Evolutionary conservation across 371 early-diverging fungal species (phyloP).

Genomic region (Batkoa obscura): DNA sequence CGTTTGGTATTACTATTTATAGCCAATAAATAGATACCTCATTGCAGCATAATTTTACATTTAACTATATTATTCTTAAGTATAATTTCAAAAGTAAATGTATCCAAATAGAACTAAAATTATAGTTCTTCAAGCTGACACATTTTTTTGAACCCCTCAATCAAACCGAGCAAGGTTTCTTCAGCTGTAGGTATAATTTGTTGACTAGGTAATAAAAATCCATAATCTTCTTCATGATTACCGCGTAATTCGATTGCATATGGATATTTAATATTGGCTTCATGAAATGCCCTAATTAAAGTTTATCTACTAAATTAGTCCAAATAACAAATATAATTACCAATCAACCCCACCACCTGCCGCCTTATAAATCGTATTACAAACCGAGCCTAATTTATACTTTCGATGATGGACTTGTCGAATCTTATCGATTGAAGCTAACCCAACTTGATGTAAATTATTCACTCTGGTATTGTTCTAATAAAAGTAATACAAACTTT

Average conservation of each 20-base stretch:
- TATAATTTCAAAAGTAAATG: no score
- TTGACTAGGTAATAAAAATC: slow-evolving; percentile 22
- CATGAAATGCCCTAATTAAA: slow-evolving; percentile 10
- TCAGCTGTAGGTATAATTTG: slow-evolving; percentile 25
- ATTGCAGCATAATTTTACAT: no score
- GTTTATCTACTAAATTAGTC: no score
- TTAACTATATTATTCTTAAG: no score
- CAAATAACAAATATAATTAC: not conserved
- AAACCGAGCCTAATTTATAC: slow-evolving; percentile 10
- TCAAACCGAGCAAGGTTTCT: slow-evolving; percentile 13
- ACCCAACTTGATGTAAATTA: not conserved
- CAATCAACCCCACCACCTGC: slow-evolving; percentile 22
- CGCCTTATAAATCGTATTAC: slow-evolving; percentile 22
- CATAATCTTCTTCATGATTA: slow-evolving; percentile 12
- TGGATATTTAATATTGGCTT: slow-evolving; percentile 17
- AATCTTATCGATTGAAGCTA: not conserved
- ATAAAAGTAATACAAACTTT: no score
- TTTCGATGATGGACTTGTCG: not conserved
- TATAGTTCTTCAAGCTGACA: no score
- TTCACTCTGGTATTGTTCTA: no score
- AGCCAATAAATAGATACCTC: no score
- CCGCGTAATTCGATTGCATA: slow-evolving; percentile 35
- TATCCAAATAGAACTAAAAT: no score
- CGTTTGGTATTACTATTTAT: no score
- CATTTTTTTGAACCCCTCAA: no score